Conservation (phyloP, 306 rosid genomes). For the Malus domestica region ASM211411v1 NC_041789.1:24215501-24216000, state of each 20-base stretch:
- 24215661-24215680: no score
- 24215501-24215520: no score
- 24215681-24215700: no score
- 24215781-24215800: conserved; percentile 42
- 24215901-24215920: conserved; percentile 48
- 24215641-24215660: not conserved
- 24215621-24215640: no score
- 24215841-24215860: conserved; percentile 76
- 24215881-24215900: conserved; percentile 77
- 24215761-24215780: not conserved
- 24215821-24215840: conserved; percentile 91
- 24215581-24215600: no score
- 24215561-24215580: no score
- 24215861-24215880: conserved; percentile 76
- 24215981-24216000: not conserved
- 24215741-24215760: not conserved
- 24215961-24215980: not conserved
- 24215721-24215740: not conserved
- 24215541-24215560: no score
- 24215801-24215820: conserved; percentile 78
- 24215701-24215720: not conserved
- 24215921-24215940: not conserved
- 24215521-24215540: no score
- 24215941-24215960: not conserved
- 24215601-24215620: no score